Conservation (phyloP, 495 filamentous ascomycete species). For the Xylaria intraflava region DNA sequence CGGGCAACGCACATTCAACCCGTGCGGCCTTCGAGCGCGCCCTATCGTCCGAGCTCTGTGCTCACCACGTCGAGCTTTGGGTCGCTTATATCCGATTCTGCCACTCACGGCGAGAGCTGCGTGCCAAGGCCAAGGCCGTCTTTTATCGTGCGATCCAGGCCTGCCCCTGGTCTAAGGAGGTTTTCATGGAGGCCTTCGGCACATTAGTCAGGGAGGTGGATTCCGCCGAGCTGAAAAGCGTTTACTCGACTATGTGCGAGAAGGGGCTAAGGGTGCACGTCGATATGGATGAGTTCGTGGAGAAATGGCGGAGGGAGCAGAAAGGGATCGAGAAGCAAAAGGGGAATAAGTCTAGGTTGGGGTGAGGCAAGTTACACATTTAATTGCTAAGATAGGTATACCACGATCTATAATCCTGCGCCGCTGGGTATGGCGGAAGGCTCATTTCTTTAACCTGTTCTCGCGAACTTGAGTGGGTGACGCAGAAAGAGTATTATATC, state of each 20-base stretch:
- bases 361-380: background rate
- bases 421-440: too few species aligned
- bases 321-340: slow-evolving; percentile 12
- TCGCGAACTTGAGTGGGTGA: background rate
- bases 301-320: slow-evolving; percentile 20
- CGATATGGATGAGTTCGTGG: slow-evolving; percentile 37
- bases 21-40: slow-evolving; percentile 68
- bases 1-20: slow-evolving; percentile 54
- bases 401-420: background rate
- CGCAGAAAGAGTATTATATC: background rate
- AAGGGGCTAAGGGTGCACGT: slow-evolving; percentile 40
- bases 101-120: slow-evolving; percentile 13
- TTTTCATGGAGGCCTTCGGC: slow-evolving; percentile 56
- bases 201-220: slow-evolving; percentile 24
- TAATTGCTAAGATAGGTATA: background rate
- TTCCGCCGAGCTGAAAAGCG: slow-evolving; percentile 48
- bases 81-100: slow-evolving; percentile 57
- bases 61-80: slow-evolving; percentile 53
- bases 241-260: slow-evolving; percentile 29
- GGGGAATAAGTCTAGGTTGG: background rate
- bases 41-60: slow-evolving; percentile 37
- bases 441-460: background rate
- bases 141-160: slow-evolving; percentile 62
- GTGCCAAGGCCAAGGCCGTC: slow-evolving; percentile 38
- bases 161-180: slow-evolving; percentile 72